Base-by-base conservation (phyloP, 129 eudicot genomes). In the Chrysanthemum makinoi region DNA sequence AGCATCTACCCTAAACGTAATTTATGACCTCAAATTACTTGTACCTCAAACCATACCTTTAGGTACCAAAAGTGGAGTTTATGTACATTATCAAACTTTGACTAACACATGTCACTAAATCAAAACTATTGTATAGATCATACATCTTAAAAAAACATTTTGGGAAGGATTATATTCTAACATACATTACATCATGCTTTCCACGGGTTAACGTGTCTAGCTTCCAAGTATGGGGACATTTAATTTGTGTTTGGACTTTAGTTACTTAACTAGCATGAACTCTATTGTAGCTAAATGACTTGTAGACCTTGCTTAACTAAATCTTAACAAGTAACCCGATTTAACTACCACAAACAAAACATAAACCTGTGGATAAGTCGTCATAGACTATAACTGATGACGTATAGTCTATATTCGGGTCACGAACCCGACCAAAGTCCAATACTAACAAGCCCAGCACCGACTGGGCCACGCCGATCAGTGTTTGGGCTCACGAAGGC, bases 21-120 rank as follows among this genome's bases (percentile, higher is more conserved):
- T 48, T 69, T 62, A 50, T 72, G 59, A 72, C 77, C 77, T 62
- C 77, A 62, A 11, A 49, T 73, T 62, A 73, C 77, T 62, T 73
- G 70, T 62, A 50, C 77, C 70, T 49, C 44, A 73, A 62, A 62
- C 77, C 35, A 73, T 53, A 17, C 62, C 11, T 73, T 50, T 10
- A 13, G n/a, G 51, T 55, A 69, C 53, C 51, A 51, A 18, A 53
- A 53, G 52, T 69, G 74, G 12, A 16, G 33, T 39, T 55, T 69
- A 53, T 55, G 12, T 9, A 62, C 77, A 52, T 51, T 44, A 72
- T 58, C 76, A n/a, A 61, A 61, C 60, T 60, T 49, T 73, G 53
- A 69, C 65, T 39, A 4, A 69, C 35, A 30, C 33, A 48, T 72
- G 15, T 60, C 50, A 62, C 28, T 62, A 33, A 33, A 33, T 33